A percentile compares a stretch with the other conserved stretches of the same genome.
phyloP scores from a whole-genome alignment of 2,329 filamentous ascomycete genomes.

The Colletotrichum australisinense region DNA sequence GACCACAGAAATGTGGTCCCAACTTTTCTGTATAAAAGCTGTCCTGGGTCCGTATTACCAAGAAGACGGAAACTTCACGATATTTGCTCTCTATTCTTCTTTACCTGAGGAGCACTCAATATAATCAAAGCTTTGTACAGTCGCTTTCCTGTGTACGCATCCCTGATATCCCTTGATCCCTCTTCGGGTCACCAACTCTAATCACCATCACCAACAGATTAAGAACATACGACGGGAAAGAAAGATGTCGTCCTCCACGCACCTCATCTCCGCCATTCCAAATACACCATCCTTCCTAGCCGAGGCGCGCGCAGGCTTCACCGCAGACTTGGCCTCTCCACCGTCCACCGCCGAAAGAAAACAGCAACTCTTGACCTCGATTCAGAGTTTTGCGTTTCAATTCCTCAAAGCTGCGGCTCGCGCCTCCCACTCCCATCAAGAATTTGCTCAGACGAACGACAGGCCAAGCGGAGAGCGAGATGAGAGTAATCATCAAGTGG shows the following conservation, averaged over 20 bases:
- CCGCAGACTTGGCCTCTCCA: neutral
- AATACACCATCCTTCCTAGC: neutral
- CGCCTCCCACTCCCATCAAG: neutral
- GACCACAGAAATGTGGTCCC: neutral
- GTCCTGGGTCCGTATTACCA: too few relatives aligned
- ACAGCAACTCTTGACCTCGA: neutral
- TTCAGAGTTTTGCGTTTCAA: slow-evolving; percentile 6
- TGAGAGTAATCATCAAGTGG: fast-evolving
- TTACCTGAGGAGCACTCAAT: too few relatives aligned
- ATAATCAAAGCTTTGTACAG: too few relatives aligned
- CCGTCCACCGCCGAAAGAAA: neutral
- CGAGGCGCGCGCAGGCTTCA: neutral
- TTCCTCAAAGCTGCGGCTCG: neutral
- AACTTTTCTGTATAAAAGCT: neutral
- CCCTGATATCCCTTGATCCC: too few relatives aligned
- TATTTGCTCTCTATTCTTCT: too few relatives aligned
- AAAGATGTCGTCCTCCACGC: neutral
- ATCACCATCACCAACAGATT: too few relatives aligned
- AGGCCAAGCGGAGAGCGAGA: neutral
- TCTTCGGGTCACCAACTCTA: too few relatives aligned
- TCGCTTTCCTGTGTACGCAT: too few relatives aligned
- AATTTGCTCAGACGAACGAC: neutral
- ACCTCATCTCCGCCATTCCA: too few relatives aligned
- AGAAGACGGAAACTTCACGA: too few relatives aligned
- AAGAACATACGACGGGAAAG: neutral